Evolutionary conservation across 2,329 filamentous ascomycete species (phyloP), one percentile per base, ranked within the genome.

Genomic region (Fusarium buharicum): DNA sequence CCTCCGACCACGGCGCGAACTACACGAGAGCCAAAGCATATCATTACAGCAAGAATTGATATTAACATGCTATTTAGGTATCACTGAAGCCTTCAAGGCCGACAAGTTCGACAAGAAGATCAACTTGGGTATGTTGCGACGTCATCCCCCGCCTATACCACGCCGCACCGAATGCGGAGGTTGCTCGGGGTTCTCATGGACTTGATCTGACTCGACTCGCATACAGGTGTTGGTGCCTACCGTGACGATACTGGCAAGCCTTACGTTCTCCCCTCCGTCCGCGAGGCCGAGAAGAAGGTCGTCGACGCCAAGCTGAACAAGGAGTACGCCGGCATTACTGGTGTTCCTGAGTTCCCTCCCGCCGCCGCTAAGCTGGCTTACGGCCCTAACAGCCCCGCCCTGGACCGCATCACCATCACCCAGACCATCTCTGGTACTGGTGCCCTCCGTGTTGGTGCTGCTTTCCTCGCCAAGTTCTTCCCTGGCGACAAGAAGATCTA

Each of bases 71-170:
- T 24, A 22, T 50, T 18, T 49, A 89, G 90, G 91, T 77, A 93
- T 99, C 81, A 98, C 95, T 64, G 95, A 99, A 83, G 95, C 95
- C 61, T 99, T 95, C 90, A 99, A 98, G 86, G 93, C 93, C 79
- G 95, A 99, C 78, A 86, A 84, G 73, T 94, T 96, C 79, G 82
- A 87, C 64, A 88, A 97, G 83, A 99, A 98, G 88, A 98, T 99
- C 85, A 98, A 98, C 84, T 84, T 99, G 62, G 95, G 91, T 90
- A 81, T 74, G 84, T 72, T 54, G 49, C 48, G 59, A 49, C 52
- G 31, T 56, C 47, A 47, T 45, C 46, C 50, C 51, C 43, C 8
- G 24, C 30, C 27, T 34, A 62, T 40, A 12, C 37, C 41, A 27
- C 45, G 9, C 39, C 24, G 31, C 34, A 38, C 39, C 22, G 50